These are phyloP conservation scores for Beauveria sp. DNA, from an alignment of 2,329 filamentous ascomycete species.

Conservation along the genomic window DNA sequence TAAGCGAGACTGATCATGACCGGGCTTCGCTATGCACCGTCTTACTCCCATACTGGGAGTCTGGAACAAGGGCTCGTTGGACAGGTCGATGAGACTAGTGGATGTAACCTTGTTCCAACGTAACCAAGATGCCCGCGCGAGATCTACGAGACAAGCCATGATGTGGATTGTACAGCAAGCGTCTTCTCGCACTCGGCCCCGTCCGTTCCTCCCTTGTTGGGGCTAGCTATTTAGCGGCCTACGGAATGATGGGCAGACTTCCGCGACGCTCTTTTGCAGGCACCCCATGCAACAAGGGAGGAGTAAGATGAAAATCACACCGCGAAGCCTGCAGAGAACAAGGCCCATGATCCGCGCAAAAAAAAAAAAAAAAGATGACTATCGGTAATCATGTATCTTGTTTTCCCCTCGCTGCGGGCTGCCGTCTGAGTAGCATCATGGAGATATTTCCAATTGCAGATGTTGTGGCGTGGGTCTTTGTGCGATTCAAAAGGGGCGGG, in stretches of 20 bases:
- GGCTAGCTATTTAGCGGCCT: neutral
- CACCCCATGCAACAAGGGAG: neutral
- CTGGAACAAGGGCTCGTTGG: neutral
- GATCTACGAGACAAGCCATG: neutral
- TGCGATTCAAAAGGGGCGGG: neutral
- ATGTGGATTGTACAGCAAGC: no score
- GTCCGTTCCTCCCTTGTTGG: neutral
- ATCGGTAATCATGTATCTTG: no score
- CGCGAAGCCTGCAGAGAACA: neutral
- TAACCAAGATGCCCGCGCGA: neutral
- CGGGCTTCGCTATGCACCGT: neutral
- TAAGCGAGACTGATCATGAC: neutral
- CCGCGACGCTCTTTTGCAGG: neutral
- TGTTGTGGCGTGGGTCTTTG: neutral
- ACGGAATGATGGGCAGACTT: neutral
- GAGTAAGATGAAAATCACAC: neutral
- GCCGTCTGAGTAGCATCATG: neutral
- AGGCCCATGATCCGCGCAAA: neutral
- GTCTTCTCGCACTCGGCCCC: no score
- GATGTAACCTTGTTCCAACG: neutral
- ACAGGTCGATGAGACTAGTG: neutral
- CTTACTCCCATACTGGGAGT: neutral
- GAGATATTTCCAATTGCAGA: constrained; percentile 2
- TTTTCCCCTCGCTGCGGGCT: no score
- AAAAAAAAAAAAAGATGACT: neutral